phyloP scores from a whole-genome alignment of 2,329 filamentous ascomycete genomes.

The Colletotrichum melonis region DNA sequence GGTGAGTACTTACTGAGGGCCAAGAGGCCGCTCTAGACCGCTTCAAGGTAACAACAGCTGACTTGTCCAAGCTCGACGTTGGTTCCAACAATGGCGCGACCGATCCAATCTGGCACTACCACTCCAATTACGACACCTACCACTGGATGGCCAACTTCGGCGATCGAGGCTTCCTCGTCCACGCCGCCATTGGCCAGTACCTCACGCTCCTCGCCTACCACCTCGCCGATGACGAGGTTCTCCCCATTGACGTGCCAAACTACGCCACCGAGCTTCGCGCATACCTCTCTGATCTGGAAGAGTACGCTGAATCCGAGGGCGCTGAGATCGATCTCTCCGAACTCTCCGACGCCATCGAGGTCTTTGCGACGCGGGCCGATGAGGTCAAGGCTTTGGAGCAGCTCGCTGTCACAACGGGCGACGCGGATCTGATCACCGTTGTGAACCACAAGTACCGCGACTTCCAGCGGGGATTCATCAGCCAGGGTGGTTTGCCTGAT shows the following conservation, averaged over 20 bases:
- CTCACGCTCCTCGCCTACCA: slow-evolving; percentile 52
- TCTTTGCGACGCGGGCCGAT: slow-evolving; percentile 47
- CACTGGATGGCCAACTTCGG: slow-evolving; percentile 86
- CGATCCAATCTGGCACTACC: slow-evolving; percentile 78
- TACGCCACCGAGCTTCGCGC: slow-evolving; percentile 52
- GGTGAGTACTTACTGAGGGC: slow-evolving; percentile 38
- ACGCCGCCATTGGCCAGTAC: slow-evolving; percentile 65
- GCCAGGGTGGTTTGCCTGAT: slow-evolving; percentile 57
- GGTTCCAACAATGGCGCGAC: slow-evolving; percentile 56
- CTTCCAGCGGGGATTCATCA: slow-evolving; percentile 61
- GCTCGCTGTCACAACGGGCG: slow-evolving; percentile 42
- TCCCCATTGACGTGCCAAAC: slow-evolving; percentile 54
- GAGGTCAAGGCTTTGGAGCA: slow-evolving; percentile 47
- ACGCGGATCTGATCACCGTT: slow-evolving; percentile 46
- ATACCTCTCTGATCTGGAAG: slow-evolving; percentile 51
- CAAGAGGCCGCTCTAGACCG: slow-evolving; percentile 43
- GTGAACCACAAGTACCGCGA: slow-evolving; percentile 60
- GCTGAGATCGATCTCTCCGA: slow-evolving; percentile 50
- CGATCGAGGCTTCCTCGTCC: slow-evolving; percentile 73
- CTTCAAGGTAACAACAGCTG: not conserved
- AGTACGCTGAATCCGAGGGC: slow-evolving; percentile 45
- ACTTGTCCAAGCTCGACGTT: slow-evolving; percentile 65
- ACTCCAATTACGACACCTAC: slow-evolving; percentile 84
- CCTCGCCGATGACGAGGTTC: slow-evolving; percentile 49
- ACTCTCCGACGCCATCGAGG: slow-evolving; percentile 51